These are phyloP conservation scores for Mycena alexandri DNA, from an alignment of 768 basidiomycete genomes.

Conservation along the genomic window DNA sequence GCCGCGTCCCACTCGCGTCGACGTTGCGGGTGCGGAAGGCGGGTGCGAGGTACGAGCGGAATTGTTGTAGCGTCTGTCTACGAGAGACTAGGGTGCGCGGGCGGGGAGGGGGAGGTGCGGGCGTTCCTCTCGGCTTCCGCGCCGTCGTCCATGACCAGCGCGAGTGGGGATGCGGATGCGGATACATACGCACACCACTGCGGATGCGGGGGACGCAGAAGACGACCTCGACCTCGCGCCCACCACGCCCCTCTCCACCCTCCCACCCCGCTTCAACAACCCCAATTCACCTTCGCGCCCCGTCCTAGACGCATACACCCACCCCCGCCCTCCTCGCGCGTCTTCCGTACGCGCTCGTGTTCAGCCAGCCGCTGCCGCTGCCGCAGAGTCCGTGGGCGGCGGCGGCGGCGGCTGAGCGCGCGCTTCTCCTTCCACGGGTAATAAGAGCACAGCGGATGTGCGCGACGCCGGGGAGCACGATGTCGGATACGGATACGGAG, in stretches of 20 bases:
- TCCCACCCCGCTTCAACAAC: slow-evolving; percentile 14
- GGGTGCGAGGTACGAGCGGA: no score
- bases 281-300: slow-evolving; percentile 1
- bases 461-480: background rate
- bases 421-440: no score
- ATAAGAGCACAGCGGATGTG: background rate
- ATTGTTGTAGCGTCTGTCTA: no score
- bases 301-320: background rate
- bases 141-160: background rate
- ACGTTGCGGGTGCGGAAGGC: slow-evolving; percentile 2
- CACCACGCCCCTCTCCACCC: slow-evolving; percentile 23
- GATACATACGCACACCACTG: no score
- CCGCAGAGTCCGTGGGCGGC: slow-evolving; percentile 30
- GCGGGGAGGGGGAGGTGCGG: slow-evolving; percentile 17
- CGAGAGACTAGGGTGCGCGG: no score
- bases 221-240: slow-evolving; percentile 22
- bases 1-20: slow-evolving; percentile 12
- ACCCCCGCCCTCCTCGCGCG: slow-evolving; percentile 17
- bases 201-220: no score
- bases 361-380: slow-evolving; percentile 24
- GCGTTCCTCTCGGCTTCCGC: slow-evolving; percentile 4
- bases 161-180: no score
- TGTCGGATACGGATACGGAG: background rate
- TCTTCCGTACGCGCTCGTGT: slow-evolving; percentile 28
- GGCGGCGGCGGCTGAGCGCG: background rate